Evolutionary conservation across 2,329 filamentous ascomycete genomes (phyloP), one percentile per base, ranked within the genome.

Genomic region (Ophiocordyceps sinensis): DNA sequence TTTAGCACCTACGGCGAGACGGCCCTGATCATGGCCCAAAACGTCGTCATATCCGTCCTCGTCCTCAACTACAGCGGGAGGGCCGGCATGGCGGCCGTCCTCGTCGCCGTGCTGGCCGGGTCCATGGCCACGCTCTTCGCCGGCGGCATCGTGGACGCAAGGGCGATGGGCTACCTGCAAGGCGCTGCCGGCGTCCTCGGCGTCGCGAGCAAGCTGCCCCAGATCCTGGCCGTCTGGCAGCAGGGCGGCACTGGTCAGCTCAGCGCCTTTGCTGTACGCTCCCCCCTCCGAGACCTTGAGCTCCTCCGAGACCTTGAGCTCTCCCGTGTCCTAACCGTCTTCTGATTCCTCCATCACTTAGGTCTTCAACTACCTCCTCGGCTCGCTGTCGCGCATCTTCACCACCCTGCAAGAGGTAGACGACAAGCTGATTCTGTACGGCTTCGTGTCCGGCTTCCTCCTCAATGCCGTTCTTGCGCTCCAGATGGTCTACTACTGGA

Each of bases 401-500:
- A 98, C 91, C 28, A 98, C 93, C 9, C 69, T 98, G 43, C 88
- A 96, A 57, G 91, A 98, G 68, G 91, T 98, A 45, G 84, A 94
- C 60, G 91, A 98, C 63, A 88, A 88, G 64, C 72, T 96, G 44
- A 96, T 98, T 53, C 74, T 98, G 23, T 96, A 94, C 65, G 84
- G 88, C 39, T 96, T 94, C 70, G 66, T 96, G 42, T 85, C 87
- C 8, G 91, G 87, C 26, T 95, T 95, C 59, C 65, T 70, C n/a
- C 75, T 98, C 52, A 98, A 98, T 63, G 70, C 79, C 43, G 73
- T 98, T 43, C 71, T 98, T 43, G 88, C 88, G 13, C 64, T 73
- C 32, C 91, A 98, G 68, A 91, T 98, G 82, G 58, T 94, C 26
- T 94, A 88, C 65, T 96, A 96, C 70, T 98, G 91, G 91, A 94